Percentiles rank a stretch among this genome's conserved stretches.
These are phyloP conservation scores for Arabidopsis hybrid DNA, from an alignment of 441 rosid genomes.

Conservation along the genomic window DNA sequence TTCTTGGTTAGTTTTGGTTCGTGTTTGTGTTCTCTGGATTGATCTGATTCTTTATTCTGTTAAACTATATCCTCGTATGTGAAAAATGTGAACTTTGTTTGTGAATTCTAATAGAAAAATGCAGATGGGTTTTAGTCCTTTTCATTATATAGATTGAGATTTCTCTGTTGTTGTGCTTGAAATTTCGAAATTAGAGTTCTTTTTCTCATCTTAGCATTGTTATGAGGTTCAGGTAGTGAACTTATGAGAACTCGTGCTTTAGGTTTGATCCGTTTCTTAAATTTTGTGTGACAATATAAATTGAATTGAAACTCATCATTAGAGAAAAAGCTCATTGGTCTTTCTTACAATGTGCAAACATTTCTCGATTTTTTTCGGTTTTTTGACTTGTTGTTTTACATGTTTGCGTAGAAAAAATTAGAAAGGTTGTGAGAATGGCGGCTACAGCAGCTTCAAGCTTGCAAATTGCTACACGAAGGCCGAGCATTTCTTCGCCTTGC, in stretches of 20 bases:
- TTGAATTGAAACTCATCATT: constrained; percentile 5
- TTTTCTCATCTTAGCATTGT: not conserved
- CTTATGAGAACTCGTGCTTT: not conserved
- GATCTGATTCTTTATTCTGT: constrained; percentile 12
- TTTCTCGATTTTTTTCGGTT: not conserved
- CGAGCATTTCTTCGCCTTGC: constrained; percentile 56
- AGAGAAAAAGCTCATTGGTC: constrained; percentile 19
- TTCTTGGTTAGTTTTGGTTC: constrained; percentile 6
- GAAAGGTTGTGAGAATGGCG: constrained; percentile 58
- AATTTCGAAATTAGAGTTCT: not conserved
- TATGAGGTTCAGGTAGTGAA: constrained; percentile 3
- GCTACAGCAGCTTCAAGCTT: constrained; percentile 64
- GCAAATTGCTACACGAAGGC: constrained; percentile 64
- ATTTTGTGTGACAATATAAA: not conserved
- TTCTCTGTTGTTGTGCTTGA: not conserved
- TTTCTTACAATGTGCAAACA: not conserved
- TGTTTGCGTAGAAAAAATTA: constrained; percentile 36
- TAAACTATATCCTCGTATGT: constrained; percentile 2
- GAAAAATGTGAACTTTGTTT: constrained; percentile 28
- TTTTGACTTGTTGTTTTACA: constrained; percentile 1
- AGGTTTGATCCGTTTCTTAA: constrained; percentile 10
- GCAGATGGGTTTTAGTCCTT: not conserved
- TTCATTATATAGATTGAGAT: constrained; percentile 1
- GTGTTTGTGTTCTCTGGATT: constrained; percentile 8
- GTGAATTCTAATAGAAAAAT: constrained; percentile 19